Percentiles rank a stretch among this genome's conserved stretches.
Conservation (phyloP, 2,329 filamentous ascomycete species). For the Pseudogymnoascus pannorum region DNA sequence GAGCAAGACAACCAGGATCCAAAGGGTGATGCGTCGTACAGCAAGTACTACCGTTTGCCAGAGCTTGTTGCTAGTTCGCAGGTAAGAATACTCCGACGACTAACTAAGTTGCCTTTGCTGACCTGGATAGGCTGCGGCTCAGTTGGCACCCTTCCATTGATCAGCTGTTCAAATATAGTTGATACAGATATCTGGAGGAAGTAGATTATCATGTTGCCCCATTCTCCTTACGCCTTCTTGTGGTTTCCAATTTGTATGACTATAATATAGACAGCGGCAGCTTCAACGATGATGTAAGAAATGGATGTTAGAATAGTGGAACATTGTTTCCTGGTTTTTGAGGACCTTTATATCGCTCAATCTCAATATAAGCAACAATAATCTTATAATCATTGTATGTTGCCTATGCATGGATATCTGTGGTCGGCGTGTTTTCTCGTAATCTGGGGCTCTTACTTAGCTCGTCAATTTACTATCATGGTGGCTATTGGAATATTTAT, state of each 20-base stretch:
- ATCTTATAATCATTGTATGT: not conserved
- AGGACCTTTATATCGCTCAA: not conserved
- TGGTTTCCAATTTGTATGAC: slow-evolving; percentile 6
- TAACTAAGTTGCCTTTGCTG: not conserved
- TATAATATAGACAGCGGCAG: slow-evolving; percentile 5
- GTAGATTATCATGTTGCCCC: not conserved
- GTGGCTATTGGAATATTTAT: not conserved
- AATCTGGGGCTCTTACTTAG: too few species aligned
- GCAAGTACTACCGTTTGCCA: slow-evolving; percentile 34
- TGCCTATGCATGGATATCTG: not conserved
- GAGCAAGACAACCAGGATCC: slow-evolving; percentile 34
- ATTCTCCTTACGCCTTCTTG: not conserved
- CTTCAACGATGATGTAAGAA: not conserved
- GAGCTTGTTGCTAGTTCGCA: slow-evolving; percentile 2
- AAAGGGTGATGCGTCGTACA: slow-evolving; percentile 37
- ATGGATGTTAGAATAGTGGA: slow-evolving; percentile 7
- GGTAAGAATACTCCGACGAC: not conserved
- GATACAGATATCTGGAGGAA: not conserved
- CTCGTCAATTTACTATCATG: too few species aligned
- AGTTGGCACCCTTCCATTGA: not conserved
- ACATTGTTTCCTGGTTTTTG: not conserved
- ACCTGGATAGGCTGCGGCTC: not conserved
- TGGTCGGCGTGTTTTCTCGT: not conserved
- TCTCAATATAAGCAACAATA: not conserved
- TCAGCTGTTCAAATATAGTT: not conserved